Conservation (phyloP, 768 basidiomycete genomes). For the Psilocybe sp. region DNA sequence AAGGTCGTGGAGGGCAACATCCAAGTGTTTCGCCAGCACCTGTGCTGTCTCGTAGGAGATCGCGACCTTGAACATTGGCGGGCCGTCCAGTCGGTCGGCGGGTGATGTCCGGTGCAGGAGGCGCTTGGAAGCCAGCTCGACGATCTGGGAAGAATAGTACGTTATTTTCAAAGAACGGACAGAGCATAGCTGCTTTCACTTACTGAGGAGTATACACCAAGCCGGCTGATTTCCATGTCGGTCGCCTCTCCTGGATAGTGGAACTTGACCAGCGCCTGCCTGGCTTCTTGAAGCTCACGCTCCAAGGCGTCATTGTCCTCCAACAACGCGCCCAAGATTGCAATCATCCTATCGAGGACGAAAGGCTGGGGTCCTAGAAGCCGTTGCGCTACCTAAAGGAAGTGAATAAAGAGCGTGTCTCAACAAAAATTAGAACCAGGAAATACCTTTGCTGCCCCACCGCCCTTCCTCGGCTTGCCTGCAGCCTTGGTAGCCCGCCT, state of each 20-base stretch:
- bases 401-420: neutral
- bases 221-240: constrained; percentile 67
- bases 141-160: constrained; percentile 42
- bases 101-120: constrained; percentile 65
- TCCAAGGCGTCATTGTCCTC: constrained; percentile 59
- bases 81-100: constrained; percentile 62
- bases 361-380: constrained; percentile 78
- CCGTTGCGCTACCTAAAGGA: constrained; percentile 63
- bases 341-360: constrained; percentile 74
- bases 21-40: constrained; percentile 55
- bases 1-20: constrained; percentile 59
- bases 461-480: constrained; percentile 34
- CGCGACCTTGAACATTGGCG: constrained; percentile 71
- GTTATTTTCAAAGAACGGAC: neutral
- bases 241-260: constrained; percentile 66
- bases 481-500: constrained; percentile 38
- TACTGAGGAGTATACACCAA: constrained; percentile 59
- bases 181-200: constrained; percentile 19
- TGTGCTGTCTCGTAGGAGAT: constrained; percentile 59
- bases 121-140: constrained; percentile 61
- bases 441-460: constrained; percentile 42
- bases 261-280: constrained; percentile 44
- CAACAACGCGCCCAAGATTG: constrained; percentile 73
- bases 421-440: neutral
- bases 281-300: constrained; percentile 28